These are phyloP conservation scores for Colletotrichum scovillei DNA, from an alignment of 2,329 filamentous ascomycete genomes.

Conservation along the genomic window DNA sequence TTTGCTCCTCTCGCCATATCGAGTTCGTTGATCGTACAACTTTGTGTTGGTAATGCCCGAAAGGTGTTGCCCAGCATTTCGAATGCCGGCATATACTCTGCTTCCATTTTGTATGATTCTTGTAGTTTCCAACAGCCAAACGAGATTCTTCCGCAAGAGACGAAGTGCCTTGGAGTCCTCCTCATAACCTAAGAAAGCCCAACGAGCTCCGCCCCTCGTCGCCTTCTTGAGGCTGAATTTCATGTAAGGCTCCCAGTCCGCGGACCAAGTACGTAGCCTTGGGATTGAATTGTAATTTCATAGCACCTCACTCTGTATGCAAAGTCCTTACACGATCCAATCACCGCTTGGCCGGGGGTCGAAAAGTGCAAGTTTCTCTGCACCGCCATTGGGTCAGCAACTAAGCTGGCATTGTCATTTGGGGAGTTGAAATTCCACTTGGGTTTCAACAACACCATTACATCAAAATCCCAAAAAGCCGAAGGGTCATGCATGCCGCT, in stretches of 20 bases:
- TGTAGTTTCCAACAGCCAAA: not conserved
- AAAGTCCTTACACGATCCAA: constrained; percentile 1
- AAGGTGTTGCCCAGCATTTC: not conserved
- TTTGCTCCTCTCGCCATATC: not conserved
- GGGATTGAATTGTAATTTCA: not conserved
- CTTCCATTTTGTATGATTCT: too few species aligned
- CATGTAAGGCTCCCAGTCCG: not conserved
- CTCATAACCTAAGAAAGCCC: not conserved
- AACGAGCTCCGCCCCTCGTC: not conserved
- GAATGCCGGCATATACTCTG: too few species aligned
- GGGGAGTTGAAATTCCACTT: not conserved
- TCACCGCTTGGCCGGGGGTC: not conserved
- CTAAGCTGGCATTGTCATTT: not conserved
- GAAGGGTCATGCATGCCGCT: not conserved
- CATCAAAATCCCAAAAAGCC: not conserved
- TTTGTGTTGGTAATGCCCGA: not conserved
- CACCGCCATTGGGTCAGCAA: not conserved
- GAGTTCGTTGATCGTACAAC: not conserved
- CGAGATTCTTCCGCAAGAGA: not conserved
- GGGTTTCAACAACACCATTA: not conserved
- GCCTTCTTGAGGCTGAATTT: constrained; percentile 7
- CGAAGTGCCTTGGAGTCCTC: not conserved
- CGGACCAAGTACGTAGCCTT: not conserved
- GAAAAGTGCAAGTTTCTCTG: not conserved
- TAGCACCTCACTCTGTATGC: not conserved